Percentiles rank a stretch among this genome's conserved stretches.
Conservation (phyloP, 2,329 filamentous ascomycete species). For the Phyllosticta citribraziliensis region DNA sequence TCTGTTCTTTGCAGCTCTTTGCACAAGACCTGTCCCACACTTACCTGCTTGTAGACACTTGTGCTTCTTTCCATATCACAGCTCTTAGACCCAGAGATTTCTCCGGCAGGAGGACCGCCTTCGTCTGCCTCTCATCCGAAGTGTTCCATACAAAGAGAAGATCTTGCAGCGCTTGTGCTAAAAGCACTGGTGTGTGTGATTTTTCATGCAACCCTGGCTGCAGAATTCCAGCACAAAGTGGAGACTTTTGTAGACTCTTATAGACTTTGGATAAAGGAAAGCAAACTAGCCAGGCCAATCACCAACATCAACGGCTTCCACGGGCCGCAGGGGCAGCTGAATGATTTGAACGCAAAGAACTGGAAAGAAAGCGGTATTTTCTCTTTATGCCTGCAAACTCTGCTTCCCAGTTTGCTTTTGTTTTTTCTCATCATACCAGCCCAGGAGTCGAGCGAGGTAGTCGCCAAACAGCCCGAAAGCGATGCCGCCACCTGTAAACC, state of each 20-base stretch:
- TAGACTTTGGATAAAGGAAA: background rate
- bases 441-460: constrained; percentile 29
- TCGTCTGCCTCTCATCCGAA: no score
- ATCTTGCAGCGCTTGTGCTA: no score
- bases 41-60: no score
- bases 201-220: no score
- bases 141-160: no score
- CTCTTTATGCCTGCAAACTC: background rate
- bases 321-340: background rate
- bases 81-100: no score
- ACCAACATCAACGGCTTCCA: background rate
- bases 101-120: no score
- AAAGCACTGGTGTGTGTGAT: no score
- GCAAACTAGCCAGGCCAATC: background rate
- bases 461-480: constrained; percentile 46
- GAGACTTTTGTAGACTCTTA: background rate
- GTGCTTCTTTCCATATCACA: no score
- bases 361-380: background rate
- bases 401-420: background rate
- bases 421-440: constrained; percentile 4
- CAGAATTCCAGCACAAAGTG: no score
- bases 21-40: no score
- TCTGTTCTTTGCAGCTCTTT: no score
- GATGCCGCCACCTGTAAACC: constrained; percentile 52
- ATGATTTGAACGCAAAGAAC: background rate